Percentiles rank a stretch among this genome's conserved stretches.
Evolutionary conservation across 441 rosid species (phyloP).

Genomic region (Mallotus japonicus): DNA sequence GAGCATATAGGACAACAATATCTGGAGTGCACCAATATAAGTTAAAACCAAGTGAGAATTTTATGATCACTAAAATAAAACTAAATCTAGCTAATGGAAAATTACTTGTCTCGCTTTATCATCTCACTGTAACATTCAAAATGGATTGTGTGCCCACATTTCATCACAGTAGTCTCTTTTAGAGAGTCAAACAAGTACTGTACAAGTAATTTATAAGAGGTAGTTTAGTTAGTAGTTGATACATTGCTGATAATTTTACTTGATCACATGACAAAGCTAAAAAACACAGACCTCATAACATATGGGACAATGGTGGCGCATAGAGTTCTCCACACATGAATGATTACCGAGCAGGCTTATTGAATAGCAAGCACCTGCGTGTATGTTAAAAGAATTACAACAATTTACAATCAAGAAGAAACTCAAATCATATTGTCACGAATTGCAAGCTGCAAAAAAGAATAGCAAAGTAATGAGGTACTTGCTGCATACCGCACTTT

Average conservation of each 20-base stretch:
- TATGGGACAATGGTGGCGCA: slow-evolving; percentile 96
- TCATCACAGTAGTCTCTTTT: slow-evolving; percentile 89
- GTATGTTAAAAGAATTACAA: background rate
- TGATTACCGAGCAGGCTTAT: slow-evolving; percentile 62
- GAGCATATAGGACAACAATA: slow-evolving; percentile 94
- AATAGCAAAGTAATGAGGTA: background rate
- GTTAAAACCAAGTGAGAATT: slow-evolving; percentile 15
- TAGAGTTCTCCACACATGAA: slow-evolving; percentile 88
- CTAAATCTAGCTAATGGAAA: background rate
- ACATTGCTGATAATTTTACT: background rate
- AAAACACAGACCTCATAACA: slow-evolving; percentile 70
- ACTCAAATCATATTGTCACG: background rate
- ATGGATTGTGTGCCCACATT: slow-evolving; percentile 99
- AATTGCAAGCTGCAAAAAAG: background rate
- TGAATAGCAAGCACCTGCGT: slow-evolving; percentile 81
- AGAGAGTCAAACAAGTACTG: slow-evolving; percentile 93
- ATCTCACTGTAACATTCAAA: slow-evolving; percentile 72
- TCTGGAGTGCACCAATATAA: slow-evolving; percentile 37
- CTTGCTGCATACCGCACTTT: slow-evolving; percentile 71
- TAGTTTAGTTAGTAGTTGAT: slow-evolving; percentile 9
- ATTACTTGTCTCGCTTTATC: slow-evolving; percentile 85
- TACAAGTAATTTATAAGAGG: slow-evolving; percentile 19
- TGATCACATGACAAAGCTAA: background rate
- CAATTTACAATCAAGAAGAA: background rate
- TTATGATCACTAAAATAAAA: background rate